Base-by-base conservation (phyloP, 2,329 filamentous ascomycete species). In the Monilinia vaccinii-corymbosi region DNA sequence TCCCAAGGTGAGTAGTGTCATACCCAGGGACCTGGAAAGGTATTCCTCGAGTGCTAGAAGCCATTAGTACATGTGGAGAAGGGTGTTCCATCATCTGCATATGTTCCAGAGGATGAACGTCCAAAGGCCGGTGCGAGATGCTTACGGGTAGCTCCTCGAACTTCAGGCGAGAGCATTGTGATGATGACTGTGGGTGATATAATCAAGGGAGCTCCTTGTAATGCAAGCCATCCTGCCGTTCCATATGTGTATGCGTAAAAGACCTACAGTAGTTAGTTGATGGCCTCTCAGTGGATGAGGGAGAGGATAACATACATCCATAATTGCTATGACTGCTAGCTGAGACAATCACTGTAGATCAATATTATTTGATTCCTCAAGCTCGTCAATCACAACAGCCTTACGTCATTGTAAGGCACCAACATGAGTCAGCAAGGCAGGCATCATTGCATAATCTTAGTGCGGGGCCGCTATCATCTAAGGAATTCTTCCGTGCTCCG, bases 151-250 rank as follows among this genome's bases (percentile, higher is more conserved):
- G 79, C 74, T 64, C 80, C 76, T 62, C 80, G 79, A 44, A 80
- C 76, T 64, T 85, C 81, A 55, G 79, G 78, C 3, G 80, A 79
- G 40, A 86, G 77, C 62, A 87, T 73, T 13, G 81, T 77, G 59
- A 83, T 76, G 25, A 88, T 82, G 66, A 88, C 76, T 31, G 79
- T 81, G 0, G 86, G 86, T 7, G 80, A 79, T 6, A 79, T 66
- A 58, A 87, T 77, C 62, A 88, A 62, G 68, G 74, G 72, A 71
- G 75, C 71, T 16, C 77, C 76, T 70, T 80, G 78, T 1, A 80
- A 72, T 51, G 74, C 74, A 23, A 72, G 62, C 78, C 77, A 80
- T 66, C 73, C 77, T 49, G 80, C 73, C 59, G 79, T 80, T 51
- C 76, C 75, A 70, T 79, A 76, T 66, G 75, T 78, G 70, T 80